These are phyloP conservation scores for Ophiocordyceps camponoti-saundersi DNA, from an alignment of 2,329 filamentous ascomycete genomes.

Conservation along the genomic window DNA sequence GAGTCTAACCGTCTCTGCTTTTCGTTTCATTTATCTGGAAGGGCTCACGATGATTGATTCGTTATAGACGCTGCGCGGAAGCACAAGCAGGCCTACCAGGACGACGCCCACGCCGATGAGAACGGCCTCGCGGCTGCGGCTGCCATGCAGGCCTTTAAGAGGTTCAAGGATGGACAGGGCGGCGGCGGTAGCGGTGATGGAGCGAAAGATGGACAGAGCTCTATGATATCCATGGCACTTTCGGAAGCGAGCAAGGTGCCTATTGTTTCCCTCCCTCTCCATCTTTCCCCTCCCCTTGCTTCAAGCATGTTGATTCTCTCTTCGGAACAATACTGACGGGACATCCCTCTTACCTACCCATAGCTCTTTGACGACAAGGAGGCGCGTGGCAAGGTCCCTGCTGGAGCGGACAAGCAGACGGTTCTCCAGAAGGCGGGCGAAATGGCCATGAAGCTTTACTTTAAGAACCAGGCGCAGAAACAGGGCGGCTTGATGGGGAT, in stretches of 20 bases:
- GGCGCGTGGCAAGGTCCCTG: constrained; percentile 32
- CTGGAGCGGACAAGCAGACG: constrained; percentile 59
- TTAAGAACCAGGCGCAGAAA: constrained; percentile 51
- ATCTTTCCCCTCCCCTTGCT: too few relatives aligned
- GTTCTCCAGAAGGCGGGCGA: constrained; percentile 66
- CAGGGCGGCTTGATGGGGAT: constrained; percentile 24
- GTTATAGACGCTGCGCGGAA: constrained; percentile 46
- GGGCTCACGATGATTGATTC: neutral
- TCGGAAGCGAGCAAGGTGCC: constrained; percentile 62
- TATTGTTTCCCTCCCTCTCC: neutral
- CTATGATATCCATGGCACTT: constrained; percentile 77
- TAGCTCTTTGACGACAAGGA: constrained; percentile 44
- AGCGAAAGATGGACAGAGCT: constrained; percentile 47
- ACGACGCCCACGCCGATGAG: constrained; percentile 27
- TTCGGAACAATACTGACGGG: too few relatives aligned
- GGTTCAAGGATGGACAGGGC: constrained; percentile 48
- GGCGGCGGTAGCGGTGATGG: constrained; percentile 27
- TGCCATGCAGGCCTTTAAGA: constrained; percentile 66
- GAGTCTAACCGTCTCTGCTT: constrained; percentile 5
- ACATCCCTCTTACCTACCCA: neutral
- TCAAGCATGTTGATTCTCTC: too few relatives aligned
- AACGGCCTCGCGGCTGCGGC: constrained; percentile 51
- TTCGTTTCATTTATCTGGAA: neutral
- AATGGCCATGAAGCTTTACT: constrained; percentile 80
- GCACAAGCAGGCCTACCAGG: constrained; percentile 58